These are phyloP conservation scores for Tuber brumale DNA, from an alignment of 495 filamentous ascomycete species.

Conservation along the genomic window DNA sequence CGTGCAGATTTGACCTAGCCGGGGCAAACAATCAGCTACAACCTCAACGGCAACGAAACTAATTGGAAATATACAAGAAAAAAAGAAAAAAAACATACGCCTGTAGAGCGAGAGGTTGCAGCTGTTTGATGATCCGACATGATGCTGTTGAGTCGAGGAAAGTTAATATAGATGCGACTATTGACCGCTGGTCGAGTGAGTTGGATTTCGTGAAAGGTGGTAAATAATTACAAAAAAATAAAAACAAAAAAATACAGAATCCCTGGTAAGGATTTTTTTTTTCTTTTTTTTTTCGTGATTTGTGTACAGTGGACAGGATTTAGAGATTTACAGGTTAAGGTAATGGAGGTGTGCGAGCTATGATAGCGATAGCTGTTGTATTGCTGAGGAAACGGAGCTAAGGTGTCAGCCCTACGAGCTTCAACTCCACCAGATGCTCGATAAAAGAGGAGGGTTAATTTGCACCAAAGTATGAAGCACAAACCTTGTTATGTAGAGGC, in stretches of 20 bases:
- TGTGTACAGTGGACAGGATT: slow-evolving; percentile 33
- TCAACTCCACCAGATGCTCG: slow-evolving; percentile 7
- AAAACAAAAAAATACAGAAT: slow-evolving; percentile 3
- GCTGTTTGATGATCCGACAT: slow-evolving; percentile 41
- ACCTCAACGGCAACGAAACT: slow-evolving; percentile 14
- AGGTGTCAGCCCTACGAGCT: slow-evolving; percentile 38
- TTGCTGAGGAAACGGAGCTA: slow-evolving; percentile 26
- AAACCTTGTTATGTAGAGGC: slow-evolving; percentile 6
- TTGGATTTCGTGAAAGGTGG: slow-evolving; percentile 13
- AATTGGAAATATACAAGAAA: neutral
- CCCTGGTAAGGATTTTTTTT: slow-evolving; percentile 4
- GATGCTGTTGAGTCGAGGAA: slow-evolving; percentile 8
- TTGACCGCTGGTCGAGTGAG: slow-evolving; percentile 9
- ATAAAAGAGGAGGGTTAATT: neutral
- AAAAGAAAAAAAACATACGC: slow-evolving; percentile 25
- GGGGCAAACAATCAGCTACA: slow-evolving; percentile 22
- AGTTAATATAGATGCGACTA: slow-evolving; percentile 5
- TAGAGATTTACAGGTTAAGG: slow-evolving; percentile 34
- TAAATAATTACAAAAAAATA: slow-evolving; percentile 6
- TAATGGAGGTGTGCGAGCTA: slow-evolving; percentile 12
- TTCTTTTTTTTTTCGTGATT: slow-evolving; percentile 3
- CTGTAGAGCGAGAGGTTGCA: slow-evolving; percentile 33
- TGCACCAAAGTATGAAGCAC: neutral
- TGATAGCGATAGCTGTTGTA: slow-evolving; percentile 27
- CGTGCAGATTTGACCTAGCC: slow-evolving; percentile 33